Evolutionary conservation across 2,329 filamentous ascomycete genomes (phyloP).

Genomic region (Akanthomyces lecanii): DNA sequence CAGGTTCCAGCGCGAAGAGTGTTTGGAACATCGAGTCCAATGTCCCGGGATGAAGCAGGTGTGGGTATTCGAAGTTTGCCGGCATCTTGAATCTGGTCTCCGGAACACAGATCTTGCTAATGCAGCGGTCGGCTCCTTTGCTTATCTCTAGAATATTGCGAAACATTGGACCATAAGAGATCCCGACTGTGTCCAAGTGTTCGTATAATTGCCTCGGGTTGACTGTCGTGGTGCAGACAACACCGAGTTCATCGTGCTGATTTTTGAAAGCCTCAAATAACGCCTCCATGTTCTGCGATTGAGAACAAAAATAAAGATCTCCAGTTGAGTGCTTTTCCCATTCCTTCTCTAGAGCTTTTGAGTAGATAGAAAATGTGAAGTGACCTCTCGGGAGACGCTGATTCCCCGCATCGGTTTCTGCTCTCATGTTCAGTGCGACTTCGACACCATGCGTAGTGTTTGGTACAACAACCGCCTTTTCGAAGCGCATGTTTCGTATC

Average conservation of each 20-base stretch:
- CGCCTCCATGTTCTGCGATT: conserved; percentile 20
- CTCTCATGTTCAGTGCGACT: conserved; percentile 43
- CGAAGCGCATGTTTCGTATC: conserved; percentile 43
- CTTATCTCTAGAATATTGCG: conserved; percentile 40
- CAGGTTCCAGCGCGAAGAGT: conserved; percentile 41
- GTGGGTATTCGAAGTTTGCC: conserved; percentile 47
- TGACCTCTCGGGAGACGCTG: conserved; percentile 21
- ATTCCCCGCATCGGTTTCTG: conserved; percentile 13
- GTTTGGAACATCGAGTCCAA: conserved; percentile 54
- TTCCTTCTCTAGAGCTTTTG: conserved; percentile 35
- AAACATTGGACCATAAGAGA: conserved; percentile 49
- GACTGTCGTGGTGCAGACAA: conserved; percentile 31
- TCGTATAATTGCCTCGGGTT: conserved; percentile 47
- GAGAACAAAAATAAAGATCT: conserved; percentile 27
- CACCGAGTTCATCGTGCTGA: conserved; percentile 24
- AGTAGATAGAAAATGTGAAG: conserved; percentile 42
- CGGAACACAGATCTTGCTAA: conserved; percentile 39
- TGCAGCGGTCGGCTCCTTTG: conserved; percentile 31
- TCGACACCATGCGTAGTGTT: conserved; percentile 45
- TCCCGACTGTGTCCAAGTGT: conserved; percentile 44
- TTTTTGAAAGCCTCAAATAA: conserved; percentile 22
- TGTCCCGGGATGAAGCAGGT: conserved; percentile 55
- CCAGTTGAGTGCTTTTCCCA: conserved; percentile 44
- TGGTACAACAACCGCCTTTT: conserved; percentile 49
- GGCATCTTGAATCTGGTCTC: conserved; percentile 52